Evolutionary conservation across 1,284 basidiomycete genomes (phyloP).

Genomic region (Rhodofomes roseus): DNA sequence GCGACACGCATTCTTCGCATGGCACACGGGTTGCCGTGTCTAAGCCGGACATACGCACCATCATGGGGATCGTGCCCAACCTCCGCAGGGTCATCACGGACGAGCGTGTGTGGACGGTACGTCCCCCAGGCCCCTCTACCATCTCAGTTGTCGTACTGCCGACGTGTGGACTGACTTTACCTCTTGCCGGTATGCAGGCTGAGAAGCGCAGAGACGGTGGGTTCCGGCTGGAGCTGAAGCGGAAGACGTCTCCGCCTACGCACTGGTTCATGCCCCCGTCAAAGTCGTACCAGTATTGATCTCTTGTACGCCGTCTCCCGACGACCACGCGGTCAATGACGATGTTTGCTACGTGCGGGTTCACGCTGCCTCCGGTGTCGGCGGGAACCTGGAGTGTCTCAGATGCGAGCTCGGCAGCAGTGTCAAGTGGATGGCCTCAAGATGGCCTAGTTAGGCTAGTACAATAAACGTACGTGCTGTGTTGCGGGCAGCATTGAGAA

Average conservation of each 20-base stretch:
- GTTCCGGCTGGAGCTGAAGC: constrained; percentile 17
- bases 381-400: no score
- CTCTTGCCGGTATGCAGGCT: neutral
- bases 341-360: no score
- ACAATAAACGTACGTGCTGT: no score
- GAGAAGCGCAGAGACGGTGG: constrained; percentile 6
- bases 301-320: no score
- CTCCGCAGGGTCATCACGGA: constrained; percentile 49
- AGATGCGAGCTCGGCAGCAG: no score
- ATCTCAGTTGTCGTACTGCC: neutral
- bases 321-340: no score
- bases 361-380: no score
- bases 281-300: neutral
- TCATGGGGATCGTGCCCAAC: constrained; percentile 40
- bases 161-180: neutral
- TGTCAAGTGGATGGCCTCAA: no score
- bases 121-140: constrained; percentile 8
- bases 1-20: constrained; percentile 41
- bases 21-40: constrained; percentile 30
- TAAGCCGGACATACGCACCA: constrained; percentile 35
- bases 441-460: no score
- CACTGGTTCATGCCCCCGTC: constrained; percentile 28
- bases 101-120: constrained; percentile 56
- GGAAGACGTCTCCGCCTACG: constrained; percentile 14
- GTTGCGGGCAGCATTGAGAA: no score